Evolutionary conservation across 2,329 filamentous ascomycete species (phyloP), one percentile per base, ranked within the genome.

Genomic region (Cordyceps cateniannulata): DNA sequence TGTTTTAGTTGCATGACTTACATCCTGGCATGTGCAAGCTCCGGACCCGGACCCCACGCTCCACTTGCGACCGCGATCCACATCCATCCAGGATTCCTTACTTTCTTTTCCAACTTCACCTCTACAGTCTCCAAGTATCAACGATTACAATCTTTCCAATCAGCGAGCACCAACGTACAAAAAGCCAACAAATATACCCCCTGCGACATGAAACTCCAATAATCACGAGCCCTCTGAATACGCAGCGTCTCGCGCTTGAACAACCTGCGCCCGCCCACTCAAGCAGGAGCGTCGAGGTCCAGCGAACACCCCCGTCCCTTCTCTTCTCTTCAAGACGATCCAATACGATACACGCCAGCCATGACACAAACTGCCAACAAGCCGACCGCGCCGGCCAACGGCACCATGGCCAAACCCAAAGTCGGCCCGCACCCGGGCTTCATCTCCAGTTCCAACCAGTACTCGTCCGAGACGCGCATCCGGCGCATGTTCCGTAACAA

Each of bases 381-480:
- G 16, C 49, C 62, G 40, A 55, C 49, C 12, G 59, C 62, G 35
- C 52, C 62, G 18, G 32, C 45, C 25, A 63, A 61, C 14, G 62
- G 62, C 50, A 61, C 25, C 47, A 45, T 52, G 25, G 54, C 8
- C 29, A 57, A 40, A 20, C 25, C 48, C 64, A 67, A 71, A 65
- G 63, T 74, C 35, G 77, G 77, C 2, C 77, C 77, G 55, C 76
- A 77, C 45, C 79, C 80, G 2, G 81, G 81, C 64, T 73, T 75
- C 65, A 78, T 81, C 54, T 77, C 76, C 45, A 77, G 79, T 45
- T 77, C 79, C 24, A 77, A 81, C 54, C 90, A 91, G 61, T 98
- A 93, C 76, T 84, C 91, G 64, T 88, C 91, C 65, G 91, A 97
- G 71, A 87, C 91, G 67, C 86, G 85, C 67, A 84, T 98, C 60